Conservation (phyloP, 202 grass and related monocot genomes). For the Brachypodium distachyon region DNA sequence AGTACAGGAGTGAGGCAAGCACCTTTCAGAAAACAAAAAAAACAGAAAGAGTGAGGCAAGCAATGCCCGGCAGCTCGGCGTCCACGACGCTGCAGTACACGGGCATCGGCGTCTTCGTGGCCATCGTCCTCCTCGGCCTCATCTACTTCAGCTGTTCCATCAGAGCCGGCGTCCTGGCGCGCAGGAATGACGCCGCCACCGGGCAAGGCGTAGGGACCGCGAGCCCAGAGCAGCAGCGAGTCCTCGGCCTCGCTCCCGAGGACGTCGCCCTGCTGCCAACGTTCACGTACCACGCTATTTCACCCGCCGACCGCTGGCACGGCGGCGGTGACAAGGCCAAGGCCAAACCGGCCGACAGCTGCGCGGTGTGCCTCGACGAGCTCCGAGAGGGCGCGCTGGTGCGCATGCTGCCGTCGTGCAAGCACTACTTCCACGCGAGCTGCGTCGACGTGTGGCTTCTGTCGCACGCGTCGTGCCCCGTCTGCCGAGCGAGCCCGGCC, state of each 20-base stretch:
- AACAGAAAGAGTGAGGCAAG: too few species aligned
- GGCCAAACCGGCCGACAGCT: slow-evolving; percentile 1
- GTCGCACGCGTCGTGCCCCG: slow-evolving; percentile 36
- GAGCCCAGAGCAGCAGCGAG: background rate
- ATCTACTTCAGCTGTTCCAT: slow-evolving; percentile 6
- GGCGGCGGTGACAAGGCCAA: background rate
- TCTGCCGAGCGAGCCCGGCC: slow-evolving; percentile 28
- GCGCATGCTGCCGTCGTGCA: slow-evolving; percentile 49
- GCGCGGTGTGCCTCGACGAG: slow-evolving; percentile 50
- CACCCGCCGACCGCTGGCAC: background rate
- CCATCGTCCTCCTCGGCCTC: slow-evolving; percentile 23
- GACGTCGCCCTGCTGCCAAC: slow-evolving; percentile 36
- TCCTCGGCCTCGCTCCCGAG: slow-evolving; percentile 22
- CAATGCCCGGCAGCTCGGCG: slow-evolving; percentile 9
- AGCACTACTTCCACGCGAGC: slow-evolving; percentile 58
- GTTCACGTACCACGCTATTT: slow-evolving; percentile 28
- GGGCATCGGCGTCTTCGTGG: slow-evolving; percentile 26
- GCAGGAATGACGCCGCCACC: background rate
- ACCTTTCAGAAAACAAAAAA: too few species aligned
- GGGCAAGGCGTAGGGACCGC: background rate
- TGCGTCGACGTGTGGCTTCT: slow-evolving; percentile 63
- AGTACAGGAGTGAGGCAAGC: too few species aligned
- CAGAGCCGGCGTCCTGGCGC: background rate
- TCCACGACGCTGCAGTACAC: slow-evolving; percentile 21
- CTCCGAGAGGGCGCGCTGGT: slow-evolving; percentile 30